Evolutionary conservation across 2,329 filamentous ascomycete genomes (phyloP), one percentile per base, ranked within the genome.

Genomic region (Ustulina deusta): DNA sequence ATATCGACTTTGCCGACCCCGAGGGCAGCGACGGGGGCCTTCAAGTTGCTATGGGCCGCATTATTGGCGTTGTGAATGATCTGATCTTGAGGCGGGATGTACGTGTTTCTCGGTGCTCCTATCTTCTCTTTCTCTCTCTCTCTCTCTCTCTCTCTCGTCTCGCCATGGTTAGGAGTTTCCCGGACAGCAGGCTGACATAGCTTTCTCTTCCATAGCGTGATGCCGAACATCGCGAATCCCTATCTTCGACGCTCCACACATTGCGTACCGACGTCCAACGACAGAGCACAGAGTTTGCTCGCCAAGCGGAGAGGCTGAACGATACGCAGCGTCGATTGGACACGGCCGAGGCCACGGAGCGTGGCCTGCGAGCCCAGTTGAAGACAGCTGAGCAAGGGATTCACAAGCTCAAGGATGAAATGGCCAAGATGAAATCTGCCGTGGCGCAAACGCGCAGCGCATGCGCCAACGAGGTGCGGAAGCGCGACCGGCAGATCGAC

Each of bases 21-120:
- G 88, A 88, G 70, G 86, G 85, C 66, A 87, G 90, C 70, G 85
- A 86, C 20, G 88, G 87, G 20, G 84, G 88, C 42, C 86, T 84
- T 48, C 77, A 79, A 27, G 87, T 86, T 58, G 92, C 92, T 20
- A 95, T 96, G 90, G 91, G 92, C 22, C 89, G 90, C 72, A 90
- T 98, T 74, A 97, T 99, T 82, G 92, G 95, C 77, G 86, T 99
- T 27, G 89, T 99, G 56, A 97, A 99, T 80, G 96, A 99, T 78
- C 81, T 99, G 73, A 93, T 99, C 66, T 79, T 97, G 68, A 89
- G 94, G 72, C 89, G 94, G 83, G 96, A 99, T 79, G 93, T 97
- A 83, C 74, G 89, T 84, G 61, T 63, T 55, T 25, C 15, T 15
- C 11, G 7, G 36, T 40, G 11, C 15, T 11, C 15, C 11, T 20